Evolutionary conservation across 2,329 filamentous ascomycete genomes (phyloP), one percentile per base, ranked within the genome.

Genomic region (Fusarium denticulatum): DNA sequence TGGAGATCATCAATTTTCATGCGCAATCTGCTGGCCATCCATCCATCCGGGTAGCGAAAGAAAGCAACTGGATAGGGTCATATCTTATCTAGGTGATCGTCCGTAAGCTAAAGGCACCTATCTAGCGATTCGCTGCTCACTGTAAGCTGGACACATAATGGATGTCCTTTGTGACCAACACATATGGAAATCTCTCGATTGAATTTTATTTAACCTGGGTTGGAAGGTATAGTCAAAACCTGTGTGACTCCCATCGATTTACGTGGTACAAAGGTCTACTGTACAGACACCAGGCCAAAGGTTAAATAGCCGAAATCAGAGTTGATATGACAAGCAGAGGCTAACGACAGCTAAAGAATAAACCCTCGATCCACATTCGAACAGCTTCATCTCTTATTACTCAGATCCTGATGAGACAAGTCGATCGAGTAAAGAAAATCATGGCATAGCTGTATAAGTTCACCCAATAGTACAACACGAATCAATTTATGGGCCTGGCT

Each of bases 381-480:
- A 43, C 20, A 36, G 15, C 39, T 16, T 60, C 49, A 36, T 39
- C 16, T 18, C 45, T 24, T 24, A 12, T 22, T 24, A 15, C 30
- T 52, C 30, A 10, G n/a, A 60, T 40, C 22, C 32, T 37, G 11
- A 62, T 12, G 28, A 26, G 16, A 37, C 37, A 43, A 40, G 26
- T 50, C 43, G 49, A 49, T 42, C 39, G 28, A 47, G 45, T 22
- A 30, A n/a, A 26, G 40, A 28, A 30, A 12, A 43, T n/a, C 45
- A 46, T 37, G n/a, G 28, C 18, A 46, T 60, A n/a, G 34, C 20
- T 22, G 46, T 16, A 50, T 60, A 28, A n/a, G 50, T 55, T 64
- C 40, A 39, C 67, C 70, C 70, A 72, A 72, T 72, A 71, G 70
- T 39, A 72, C 70, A 73, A 72, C 70, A 72, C 70, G 70, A 66